Evolutionary conservation across 129 eudicot genomes (phyloP), one percentile per base, ranked within the genome.

Genomic region (Lactuca saligna): DNA sequence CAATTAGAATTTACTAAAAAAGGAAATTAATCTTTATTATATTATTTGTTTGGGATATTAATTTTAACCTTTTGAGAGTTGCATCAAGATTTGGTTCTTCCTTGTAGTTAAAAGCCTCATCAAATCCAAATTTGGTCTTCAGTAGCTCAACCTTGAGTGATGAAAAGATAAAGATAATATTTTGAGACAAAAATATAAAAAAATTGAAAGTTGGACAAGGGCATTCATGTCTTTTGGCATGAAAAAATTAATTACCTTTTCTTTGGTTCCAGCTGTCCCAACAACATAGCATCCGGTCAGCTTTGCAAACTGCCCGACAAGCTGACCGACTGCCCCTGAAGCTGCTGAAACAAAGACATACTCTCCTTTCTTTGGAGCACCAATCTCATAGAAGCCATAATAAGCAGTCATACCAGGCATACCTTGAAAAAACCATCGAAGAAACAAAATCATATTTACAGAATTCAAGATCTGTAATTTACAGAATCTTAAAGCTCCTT

Each of bases 101-200:
- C 56, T 75, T 79, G 77, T 82, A 82, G 78, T 82, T 82, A 57
- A 82, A 82, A 66, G 87, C 87, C 53, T 82, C 83, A 13, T 82
- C 79, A 38, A 75, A 82, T 39, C 84, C 83, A 54, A 74, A 67
- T 58, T 79, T 79, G 37, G n/a, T 78, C 70, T 82, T 82, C 63
- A 82, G 20, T 49, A 79, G 61, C 53, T 82, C 78, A 53, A 82
- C 87, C 84, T 82, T 57, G 44, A 16, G 42, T 57, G 46, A 67
- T 8, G 29, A 20, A 57, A 3, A 20, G 29, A 66, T 66, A 49
- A 4, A 11, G 12, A 20, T 20, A 20, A 0, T 20, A 20, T 20
- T 20, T 20, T 20, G 20, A 20, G 20, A 20, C 20, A 20, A 20
- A 20, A 20, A 32, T n/a, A 59, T 2, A 12, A 13, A 2, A 2